phyloP scores from a whole-genome alignment of 371 early-diverging fungal species.

The Phascolomyces articulosus region DNA sequence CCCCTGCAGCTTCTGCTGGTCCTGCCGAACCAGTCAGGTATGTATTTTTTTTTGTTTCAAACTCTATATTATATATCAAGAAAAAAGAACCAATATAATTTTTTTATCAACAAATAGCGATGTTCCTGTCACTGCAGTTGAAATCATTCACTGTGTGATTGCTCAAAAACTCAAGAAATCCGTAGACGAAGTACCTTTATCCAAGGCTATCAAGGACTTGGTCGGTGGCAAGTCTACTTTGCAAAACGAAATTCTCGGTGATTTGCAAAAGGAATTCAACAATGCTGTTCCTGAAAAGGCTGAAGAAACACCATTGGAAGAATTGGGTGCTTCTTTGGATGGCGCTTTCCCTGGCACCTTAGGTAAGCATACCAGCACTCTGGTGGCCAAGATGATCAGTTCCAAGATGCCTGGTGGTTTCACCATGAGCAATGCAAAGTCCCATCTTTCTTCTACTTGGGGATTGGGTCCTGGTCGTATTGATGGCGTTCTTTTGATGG shows the following conservation, averaged over 20 bases:
- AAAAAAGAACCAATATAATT: not conserved
- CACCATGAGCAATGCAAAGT: slow-evolving; percentile 80
- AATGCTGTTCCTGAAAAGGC: slow-evolving; percentile 88
- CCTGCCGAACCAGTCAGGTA: slow-evolving; percentile 33
- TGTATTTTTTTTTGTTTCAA: not conserved
- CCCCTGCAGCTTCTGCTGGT: slow-evolving; percentile 50
- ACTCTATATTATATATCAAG: no score
- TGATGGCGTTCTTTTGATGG: slow-evolving; percentile 83
- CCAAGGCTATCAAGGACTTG: slow-evolving; percentile 91
- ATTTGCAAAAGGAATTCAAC: slow-evolving; percentile 93
- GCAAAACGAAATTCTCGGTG: slow-evolving; percentile 97
- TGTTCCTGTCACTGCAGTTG: slow-evolving; percentile 76
- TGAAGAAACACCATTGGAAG: slow-evolving; percentile 89
- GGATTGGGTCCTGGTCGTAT: slow-evolving; percentile 90
- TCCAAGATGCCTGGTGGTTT: slow-evolving; percentile 96
- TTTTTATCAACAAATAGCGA: slow-evolving; percentile 46
- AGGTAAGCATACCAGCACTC: slow-evolving; percentile 82
- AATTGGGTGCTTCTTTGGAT: slow-evolving; percentile 77
- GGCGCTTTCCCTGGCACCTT: slow-evolving; percentile 69
- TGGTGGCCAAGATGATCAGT: slow-evolving; percentile 84
- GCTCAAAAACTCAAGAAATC: slow-evolving; percentile 93
- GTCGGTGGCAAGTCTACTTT: slow-evolving; percentile 96
- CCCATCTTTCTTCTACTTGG: slow-evolving; percentile 67
- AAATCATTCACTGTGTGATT: slow-evolving; percentile 81
- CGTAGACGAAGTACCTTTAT: slow-evolving; percentile 71